Conservation (phyloP, 306 rosid species). For the Malus fusca region DNA sequence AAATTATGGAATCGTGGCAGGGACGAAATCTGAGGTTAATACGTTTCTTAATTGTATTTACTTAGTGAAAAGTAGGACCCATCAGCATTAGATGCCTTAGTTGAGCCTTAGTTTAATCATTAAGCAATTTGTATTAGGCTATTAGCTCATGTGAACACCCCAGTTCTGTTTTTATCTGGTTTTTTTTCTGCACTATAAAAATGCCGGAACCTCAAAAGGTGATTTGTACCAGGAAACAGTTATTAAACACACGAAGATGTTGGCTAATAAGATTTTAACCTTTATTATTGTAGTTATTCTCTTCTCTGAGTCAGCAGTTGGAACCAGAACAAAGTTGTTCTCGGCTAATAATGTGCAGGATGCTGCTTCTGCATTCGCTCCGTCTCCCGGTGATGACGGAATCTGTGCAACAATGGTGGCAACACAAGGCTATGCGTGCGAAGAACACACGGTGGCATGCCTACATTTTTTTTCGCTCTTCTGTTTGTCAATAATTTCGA, state of each 20-base stretch:
- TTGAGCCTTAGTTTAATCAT: constrained; percentile 10
- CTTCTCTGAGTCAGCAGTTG: constrained; percentile 12
- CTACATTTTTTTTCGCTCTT: constrained; percentile 2
- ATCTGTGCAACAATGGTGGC: constrained; percentile 41
- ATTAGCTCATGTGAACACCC: constrained; percentile 10
- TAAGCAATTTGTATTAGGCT: neutral
- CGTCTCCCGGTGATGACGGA: constrained; percentile 19
- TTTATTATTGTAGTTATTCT: constrained; percentile 6
- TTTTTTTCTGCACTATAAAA: constrained; percentile 4
- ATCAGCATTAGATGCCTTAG: constrained; percentile 6
- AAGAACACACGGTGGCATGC: constrained; percentile 41
- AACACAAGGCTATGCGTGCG: constrained; percentile 54
- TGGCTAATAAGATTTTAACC: constrained; percentile 16
- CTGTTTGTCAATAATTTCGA: constrained; percentile 9
- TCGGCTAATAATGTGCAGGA: neutral
- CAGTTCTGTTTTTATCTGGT: constrained; percentile 13
- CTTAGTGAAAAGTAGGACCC: constrained; percentile 8
- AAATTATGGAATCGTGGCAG: constrained; percentile 13
- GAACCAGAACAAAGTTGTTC: constrained; percentile 17
- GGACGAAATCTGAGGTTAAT: constrained; percentile 7
- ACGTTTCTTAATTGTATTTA: neutral
- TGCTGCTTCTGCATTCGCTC: constrained; percentile 7
- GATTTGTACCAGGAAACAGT: neutral
- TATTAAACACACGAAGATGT: neutral
- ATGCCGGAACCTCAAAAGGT: neutral